Base-by-base conservation (phyloP, 441 rosid species). In the Iberis amara region DNA sequence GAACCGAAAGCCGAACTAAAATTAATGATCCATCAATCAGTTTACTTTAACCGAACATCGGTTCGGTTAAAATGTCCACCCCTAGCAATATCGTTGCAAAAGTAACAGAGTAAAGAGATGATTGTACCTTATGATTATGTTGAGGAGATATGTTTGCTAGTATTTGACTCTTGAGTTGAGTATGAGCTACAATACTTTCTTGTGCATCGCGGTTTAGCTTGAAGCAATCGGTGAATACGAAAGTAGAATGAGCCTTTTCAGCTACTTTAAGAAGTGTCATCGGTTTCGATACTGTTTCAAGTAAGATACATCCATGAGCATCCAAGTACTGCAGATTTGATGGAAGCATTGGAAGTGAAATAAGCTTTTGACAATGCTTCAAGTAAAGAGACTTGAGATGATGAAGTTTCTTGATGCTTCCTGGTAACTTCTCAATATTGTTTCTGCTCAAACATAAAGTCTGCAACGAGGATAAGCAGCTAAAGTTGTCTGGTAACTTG, bases 341-440 rank as follows among this genome's bases (percentile, higher is more conserved):
- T 28, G 73, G 76, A 43, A 72, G 65, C 15, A 39, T 14, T 5
- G 62, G 79, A 8, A 71, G 61, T 7, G 53, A 65, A 31, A 11
- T 7, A 33, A 41, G 73, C 0, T 24, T 24, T 26, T 10, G 30
- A 31, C 74, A 73, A 62, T 53, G 26, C 39, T 53, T 66, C 37
- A 73, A 42, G 46, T 41, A 35, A 8, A 71, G 65, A 8, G 1
- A 14, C 4, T 5, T 3, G 10, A 76, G 54, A 9, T 39, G 33
- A 44, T 40, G 36, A 23, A 67, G 71, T 9, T 36, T 21, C 44
- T 15, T 45, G 35, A 67, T 68, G 55, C 68, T 59, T 50, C 46
- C 24, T 0, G 76, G 68, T 39, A 69, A 12, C 15, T 36, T 55
- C 39, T 56, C 24, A 52, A 73, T 68, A 8, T 12, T 13, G 28